Percentiles rank a stretch among this genome's conserved stretches.
Conservation (phyloP, 23 red algal genomes). For the Agarophyton chilense region DNA sequence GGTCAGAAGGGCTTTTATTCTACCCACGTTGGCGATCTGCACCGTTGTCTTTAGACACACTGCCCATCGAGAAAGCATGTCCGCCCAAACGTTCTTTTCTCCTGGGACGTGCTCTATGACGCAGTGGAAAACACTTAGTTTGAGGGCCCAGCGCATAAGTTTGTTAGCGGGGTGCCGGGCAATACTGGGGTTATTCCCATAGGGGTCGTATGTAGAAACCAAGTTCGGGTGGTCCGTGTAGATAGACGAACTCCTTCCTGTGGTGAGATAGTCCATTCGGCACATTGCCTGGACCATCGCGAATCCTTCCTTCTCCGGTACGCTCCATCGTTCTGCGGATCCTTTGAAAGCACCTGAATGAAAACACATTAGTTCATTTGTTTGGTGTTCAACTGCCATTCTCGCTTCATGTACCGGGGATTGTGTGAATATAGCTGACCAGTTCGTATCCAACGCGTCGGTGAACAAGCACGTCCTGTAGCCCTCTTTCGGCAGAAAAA, state of each 20-base stretch:
- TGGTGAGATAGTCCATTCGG: conserved; percentile 11
- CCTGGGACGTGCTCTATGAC: conserved; percentile 4
- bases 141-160: not conserved
- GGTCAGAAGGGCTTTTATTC: not conserved
- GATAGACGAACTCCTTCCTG: not conserved
- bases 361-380: conserved; percentile 11
- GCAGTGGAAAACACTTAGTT: conserved; percentile 1
- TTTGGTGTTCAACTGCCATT: not conserved
- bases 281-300: not conserved
- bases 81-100: conserved; percentile 17
- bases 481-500: not conserved
- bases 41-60: not conserved
- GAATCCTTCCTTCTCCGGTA: conserved; percentile 15
- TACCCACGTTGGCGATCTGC: not conserved
- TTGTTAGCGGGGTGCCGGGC: not conserved
- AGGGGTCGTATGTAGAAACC: conserved; percentile 21
- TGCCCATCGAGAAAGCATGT: not conserved
- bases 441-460: conserved; percentile 15
- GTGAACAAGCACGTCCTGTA: conserved; percentile 14
- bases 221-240: conserved; percentile 27
- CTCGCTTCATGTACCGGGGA: not conserved
- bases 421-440: conserved; percentile 9
- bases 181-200: not conserved
- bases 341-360: not conserved
- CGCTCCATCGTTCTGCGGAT: not conserved